Conservation (phyloP, 345 rosid species). For the Brassica carinata region DNA sequence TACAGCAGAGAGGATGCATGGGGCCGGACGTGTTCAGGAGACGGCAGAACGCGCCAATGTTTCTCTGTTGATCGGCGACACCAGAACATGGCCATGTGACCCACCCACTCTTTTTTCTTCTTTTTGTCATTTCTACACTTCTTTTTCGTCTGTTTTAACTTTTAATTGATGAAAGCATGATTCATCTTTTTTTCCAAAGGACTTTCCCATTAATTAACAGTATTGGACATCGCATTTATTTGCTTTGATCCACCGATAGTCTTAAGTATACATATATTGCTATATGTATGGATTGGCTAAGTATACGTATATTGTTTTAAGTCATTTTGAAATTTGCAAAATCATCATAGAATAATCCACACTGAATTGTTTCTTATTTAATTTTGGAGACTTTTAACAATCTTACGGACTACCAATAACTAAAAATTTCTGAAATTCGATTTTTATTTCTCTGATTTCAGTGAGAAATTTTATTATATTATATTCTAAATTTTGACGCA, state of each 20-base stretch:
- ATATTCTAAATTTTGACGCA: neutral
- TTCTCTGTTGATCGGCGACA: slow-evolving; percentile 40
- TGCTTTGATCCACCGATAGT: neutral
- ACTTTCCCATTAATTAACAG: neutral
- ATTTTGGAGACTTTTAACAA: neutral
- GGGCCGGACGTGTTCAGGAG: slow-evolving; percentile 34
- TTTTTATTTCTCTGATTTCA: neutral
- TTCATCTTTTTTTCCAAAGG: neutral
- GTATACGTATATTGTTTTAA: neutral
- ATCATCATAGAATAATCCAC: neutral
- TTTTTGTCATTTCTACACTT: neutral
- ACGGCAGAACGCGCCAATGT: slow-evolving; percentile 32
- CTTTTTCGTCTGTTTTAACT: neutral
- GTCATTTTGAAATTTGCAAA: neutral
- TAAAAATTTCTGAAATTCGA: neutral
- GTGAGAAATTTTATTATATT: neutral
- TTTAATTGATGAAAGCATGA: neutral
- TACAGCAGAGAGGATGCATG: slow-evolving; percentile 19
- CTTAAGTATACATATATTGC: neutral
- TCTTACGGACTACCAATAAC: neutral
- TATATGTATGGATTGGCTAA: neutral
- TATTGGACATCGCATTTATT: neutral
- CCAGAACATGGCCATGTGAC: slow-evolving; percentile 37
- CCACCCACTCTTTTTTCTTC: slow-evolving; percentile 26
- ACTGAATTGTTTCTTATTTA: neutral